phyloP scores from a whole-genome alignment of 2,329 filamentous ascomycete genomes.

The Cercospora canescens region DNA sequence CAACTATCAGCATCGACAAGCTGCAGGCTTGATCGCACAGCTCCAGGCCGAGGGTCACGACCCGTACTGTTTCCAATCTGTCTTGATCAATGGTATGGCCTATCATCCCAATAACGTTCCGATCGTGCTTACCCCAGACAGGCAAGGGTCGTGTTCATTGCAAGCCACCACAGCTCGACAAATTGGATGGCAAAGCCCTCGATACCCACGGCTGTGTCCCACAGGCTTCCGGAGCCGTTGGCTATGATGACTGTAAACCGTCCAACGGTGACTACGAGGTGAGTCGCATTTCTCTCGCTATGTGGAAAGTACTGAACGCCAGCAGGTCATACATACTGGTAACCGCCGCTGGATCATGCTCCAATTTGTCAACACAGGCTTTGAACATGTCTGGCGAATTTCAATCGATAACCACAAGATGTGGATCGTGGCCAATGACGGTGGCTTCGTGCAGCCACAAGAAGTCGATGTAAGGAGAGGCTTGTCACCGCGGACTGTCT shows the following conservation, averaged over 20 bases:
- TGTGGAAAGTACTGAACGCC: not conserved
- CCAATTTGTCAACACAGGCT: conserved; percentile 21
- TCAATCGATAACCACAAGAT: conserved; percentile 24
- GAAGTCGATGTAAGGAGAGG: conserved; percentile 9
- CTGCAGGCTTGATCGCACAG: conserved; percentile 21
- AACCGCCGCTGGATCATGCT: conserved; percentile 21
- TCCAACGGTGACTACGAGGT: conserved; percentile 10
- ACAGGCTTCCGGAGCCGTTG: conserved; percentile 18
- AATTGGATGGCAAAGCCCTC: conserved; percentile 16
- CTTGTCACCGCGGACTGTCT: not conserved
- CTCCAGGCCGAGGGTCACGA: conserved; percentile 24
- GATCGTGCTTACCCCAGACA: not conserved
- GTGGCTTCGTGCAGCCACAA: conserved; percentile 23
- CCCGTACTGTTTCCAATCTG: conserved; percentile 23
- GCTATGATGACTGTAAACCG: conserved; percentile 18
- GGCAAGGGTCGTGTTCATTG: conserved; percentile 23
- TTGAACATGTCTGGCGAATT: conserved; percentile 22
- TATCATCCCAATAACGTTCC: too few relatives aligned
- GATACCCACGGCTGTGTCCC: conserved; percentile 19
- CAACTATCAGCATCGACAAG: conserved; percentile 24
- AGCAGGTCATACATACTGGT: conserved; percentile 20
- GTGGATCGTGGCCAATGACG: conserved; percentile 25
- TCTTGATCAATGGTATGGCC: conserved; percentile 18
- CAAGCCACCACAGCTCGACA: conserved; percentile 15
- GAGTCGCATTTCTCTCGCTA: not conserved